A percentile compares a stretch with the other conserved stretches of the same genome.
phyloP scores from a whole-genome alignment of 805 yeast species.

The Soucietia sequanensis region DNA sequence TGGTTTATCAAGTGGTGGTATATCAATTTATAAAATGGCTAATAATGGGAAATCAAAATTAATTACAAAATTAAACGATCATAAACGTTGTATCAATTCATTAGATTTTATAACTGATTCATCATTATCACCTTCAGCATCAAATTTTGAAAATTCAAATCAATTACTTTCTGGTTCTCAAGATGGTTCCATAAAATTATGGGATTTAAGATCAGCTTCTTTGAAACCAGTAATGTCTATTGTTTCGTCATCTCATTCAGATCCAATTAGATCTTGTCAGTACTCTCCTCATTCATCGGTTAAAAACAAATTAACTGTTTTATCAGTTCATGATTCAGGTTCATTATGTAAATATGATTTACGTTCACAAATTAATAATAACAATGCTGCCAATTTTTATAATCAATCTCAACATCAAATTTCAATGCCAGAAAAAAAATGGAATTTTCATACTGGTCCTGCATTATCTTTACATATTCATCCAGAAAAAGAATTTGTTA shows the following conservation, averaged over 20 bases:
- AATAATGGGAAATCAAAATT: slow-evolving; percentile 32
- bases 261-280: slow-evolving; percentile 61
- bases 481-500: slow-evolving; percentile 74
- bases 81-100: slow-evolving; percentile 42
- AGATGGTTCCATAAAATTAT: slow-evolving; percentile 72
- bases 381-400: slow-evolving; percentile 4
- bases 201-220: slow-evolving; percentile 61
- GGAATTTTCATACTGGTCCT: slow-evolving; percentile 90
- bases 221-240: slow-evolving; percentile 51
- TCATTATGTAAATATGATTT: slow-evolving; percentile 83
- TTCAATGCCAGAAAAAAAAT: slow-evolving; percentile 63
- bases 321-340: slow-evolving; percentile 88
- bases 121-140: no score
- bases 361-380: slow-evolving; percentile 34
- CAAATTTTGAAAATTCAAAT: slow-evolving; percentile 9
- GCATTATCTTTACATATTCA: slow-evolving; percentile 89
- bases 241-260: slow-evolving; percentile 56
- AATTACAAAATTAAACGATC: slow-evolving; percentile 32
- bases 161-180: slow-evolving; percentile 61
- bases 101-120: slow-evolving; percentile 38
- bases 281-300: slow-evolving; percentile 49
- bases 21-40: slow-evolving; percentile 29
- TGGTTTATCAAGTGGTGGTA: slow-evolving; percentile 38
- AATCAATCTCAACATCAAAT: slow-evolving; percentile 11
- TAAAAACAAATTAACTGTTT: slow-evolving; percentile 47